Conservation (phyloP, 768 basidiomycete genomes). For the Boletus sp. region DNA sequence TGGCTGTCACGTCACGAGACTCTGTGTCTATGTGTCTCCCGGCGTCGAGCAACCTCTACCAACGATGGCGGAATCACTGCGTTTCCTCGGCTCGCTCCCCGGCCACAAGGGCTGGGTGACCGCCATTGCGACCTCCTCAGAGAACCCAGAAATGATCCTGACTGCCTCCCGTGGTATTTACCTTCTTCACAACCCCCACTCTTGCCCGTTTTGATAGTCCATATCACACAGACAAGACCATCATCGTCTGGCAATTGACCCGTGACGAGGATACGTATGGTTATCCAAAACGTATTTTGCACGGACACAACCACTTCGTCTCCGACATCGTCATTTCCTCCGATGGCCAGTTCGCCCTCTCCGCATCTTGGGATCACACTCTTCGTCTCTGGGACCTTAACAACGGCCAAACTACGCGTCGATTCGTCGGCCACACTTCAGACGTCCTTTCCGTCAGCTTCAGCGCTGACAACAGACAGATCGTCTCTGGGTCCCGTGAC, state of each 20-base stretch:
- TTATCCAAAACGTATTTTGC: conserved; percentile 94
- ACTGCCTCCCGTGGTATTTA: conserved; percentile 91
- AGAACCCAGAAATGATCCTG: conserved; percentile 99
- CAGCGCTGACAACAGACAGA: conserved; percentile 99
- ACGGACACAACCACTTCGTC: conserved; percentile 99
- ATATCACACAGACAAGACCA: conserved; percentile 95
- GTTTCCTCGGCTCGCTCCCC: conserved; percentile 86
- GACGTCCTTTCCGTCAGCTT: conserved; percentile 99
- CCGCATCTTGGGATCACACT: conserved; percentile 99
- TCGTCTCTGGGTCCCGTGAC: conserved; percentile 98
- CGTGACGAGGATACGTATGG: conserved; percentile 90
- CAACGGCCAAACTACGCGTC: conserved; percentile 92
- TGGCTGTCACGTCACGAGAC: conserved; percentile 53
- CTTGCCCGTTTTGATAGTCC: conserved; percentile 19
- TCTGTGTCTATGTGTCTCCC: conserved; percentile 30
- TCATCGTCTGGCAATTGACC: conserved; percentile 99
- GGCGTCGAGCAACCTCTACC: conserved; percentile 21
- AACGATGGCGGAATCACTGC: conserved; percentile 79
- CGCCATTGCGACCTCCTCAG: conserved; percentile 95
- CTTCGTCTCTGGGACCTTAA: conserved; percentile 99
- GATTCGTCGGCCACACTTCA: conserved; percentile 96
- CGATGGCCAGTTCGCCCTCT: conserved; percentile 98
- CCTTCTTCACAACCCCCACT: conserved; percentile 2
- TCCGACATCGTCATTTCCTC: conserved; percentile 99
- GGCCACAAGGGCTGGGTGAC: conserved; percentile 99